Evolutionary conservation across 768 basidiomycete species (phyloP), one percentile per base, ranked within the genome.

Genomic region (Pleurotus cornucopiae): DNA sequence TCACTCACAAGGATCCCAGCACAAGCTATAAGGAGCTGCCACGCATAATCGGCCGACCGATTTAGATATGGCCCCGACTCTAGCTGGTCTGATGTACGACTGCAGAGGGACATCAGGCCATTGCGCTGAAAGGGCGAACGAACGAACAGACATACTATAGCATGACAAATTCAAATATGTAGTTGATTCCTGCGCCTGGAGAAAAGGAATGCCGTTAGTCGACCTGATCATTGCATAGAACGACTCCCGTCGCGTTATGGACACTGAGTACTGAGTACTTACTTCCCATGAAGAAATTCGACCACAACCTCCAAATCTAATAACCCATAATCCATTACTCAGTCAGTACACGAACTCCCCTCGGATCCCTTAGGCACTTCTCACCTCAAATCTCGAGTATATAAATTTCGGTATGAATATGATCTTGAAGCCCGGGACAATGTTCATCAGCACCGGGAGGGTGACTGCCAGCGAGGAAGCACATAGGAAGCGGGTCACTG

Each of bases 201-300:
- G 20, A 14, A 20, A 7, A 16, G 48, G n/a, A 11, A 9, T 18
- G 25, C 30, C 9, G 9, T 34, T 34, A 38, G 18, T n/a, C 7
- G 30, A 30, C 45, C 6, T 5, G 16, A 38, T 25, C 54, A 16
- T 3, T 12, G 7, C 4, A 12, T 45, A 13, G 49, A 7, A 34
- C 18, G 23, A 23, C 54, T 7, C 30, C 30, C 7, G 11, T 2
- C 30, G 9, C 30, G 9, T 9, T 34, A 9, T 34, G 7, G 7
- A 34, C 9, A 34, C 30, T 57, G 49, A 40, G 18, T 18, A 34
- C 30, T 57, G 49, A 40, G 18, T 18, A 18, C 18, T 64, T 39
- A 80, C 88, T 77, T 62, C 87, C 90, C 9, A 86, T 68, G 65
- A 91, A 89, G 73, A 91, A 86, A 46, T 84, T 85, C 1, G 88